Evolutionary conservation across 371 early-diverging fungal species (phyloP).

Genomic region (Smittium culicis): DNA sequence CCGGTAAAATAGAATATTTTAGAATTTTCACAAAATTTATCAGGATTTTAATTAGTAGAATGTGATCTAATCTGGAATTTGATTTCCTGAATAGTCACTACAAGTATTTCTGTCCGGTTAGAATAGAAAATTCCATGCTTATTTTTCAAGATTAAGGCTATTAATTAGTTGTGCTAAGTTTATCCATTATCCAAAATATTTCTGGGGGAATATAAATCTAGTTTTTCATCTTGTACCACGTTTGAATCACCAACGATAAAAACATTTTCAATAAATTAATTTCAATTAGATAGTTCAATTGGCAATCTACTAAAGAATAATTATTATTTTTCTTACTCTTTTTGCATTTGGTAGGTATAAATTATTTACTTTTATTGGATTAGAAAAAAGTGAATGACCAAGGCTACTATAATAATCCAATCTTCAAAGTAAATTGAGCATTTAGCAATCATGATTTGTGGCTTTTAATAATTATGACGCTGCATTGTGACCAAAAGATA

Average conservation of each 20-base stretch:
- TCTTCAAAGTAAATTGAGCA: not conserved
- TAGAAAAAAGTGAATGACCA: not conserved
- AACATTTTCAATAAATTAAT: not conserved
- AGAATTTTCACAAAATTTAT: not conserved
- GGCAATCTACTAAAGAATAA: not conserved
- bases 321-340: not conserved
- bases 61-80: constrained; percentile 8
- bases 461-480: not conserved
- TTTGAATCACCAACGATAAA: constrained; percentile 1
- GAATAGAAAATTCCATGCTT: not conserved
- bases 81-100: not conserved
- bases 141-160: constrained; percentile 3
- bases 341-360: constrained; percentile 5
- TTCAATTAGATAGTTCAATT: not conserved
- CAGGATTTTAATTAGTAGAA: not conserved
- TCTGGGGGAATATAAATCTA: not conserved
- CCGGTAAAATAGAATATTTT: not conserved
- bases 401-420: not conserved
- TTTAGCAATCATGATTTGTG: not conserved
- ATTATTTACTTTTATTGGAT: not conserved
- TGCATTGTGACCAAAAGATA: not conserved
- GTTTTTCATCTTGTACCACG: not conserved
- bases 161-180: not conserved
- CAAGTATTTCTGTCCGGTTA: not conserved
- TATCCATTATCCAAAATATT: constrained; percentile 1